A percentile compares a stretch with the other conserved stretches of the same genome.
These are phyloP conservation scores for Aureobasidium vineae DNA, from an alignment of 2,329 filamentous ascomycete genomes.

Conservation along the genomic window DNA sequence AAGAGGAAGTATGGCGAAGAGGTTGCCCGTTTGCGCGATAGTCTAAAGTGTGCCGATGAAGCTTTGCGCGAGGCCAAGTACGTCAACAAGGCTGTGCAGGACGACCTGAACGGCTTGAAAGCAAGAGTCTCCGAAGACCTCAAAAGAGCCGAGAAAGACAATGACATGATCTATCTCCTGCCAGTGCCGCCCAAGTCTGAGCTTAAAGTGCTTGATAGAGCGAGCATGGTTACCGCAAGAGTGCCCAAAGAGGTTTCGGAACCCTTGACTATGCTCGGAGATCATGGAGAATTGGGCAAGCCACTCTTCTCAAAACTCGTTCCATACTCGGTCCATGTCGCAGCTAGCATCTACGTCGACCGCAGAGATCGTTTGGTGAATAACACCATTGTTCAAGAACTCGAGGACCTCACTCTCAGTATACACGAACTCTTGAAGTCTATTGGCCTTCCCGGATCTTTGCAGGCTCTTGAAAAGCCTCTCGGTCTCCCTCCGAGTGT, in stretches of 20 bases:
- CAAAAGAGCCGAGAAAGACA: conserved; percentile 91
- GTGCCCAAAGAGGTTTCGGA: conserved; percentile 79
- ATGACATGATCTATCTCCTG: conserved; percentile 89
- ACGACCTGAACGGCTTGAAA: conserved; percentile 81
- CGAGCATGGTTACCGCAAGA: conserved; percentile 79
- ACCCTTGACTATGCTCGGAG: conserved; percentile 75
- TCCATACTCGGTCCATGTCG: conserved; percentile 92
- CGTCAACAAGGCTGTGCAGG: conserved; percentile 75
- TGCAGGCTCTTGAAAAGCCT: conserved; percentile 94
- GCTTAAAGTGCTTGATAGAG: conserved; percentile 78
- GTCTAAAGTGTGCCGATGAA: conserved; percentile 77
- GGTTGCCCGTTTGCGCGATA: conserved; percentile 80
- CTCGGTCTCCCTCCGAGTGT: conserved; percentile 82
- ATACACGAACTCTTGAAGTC: conserved; percentile 77
- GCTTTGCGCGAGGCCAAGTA: conserved; percentile 81
- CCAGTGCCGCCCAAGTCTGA: conserved; percentile 86
- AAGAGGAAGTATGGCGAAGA: conserved; percentile 96
- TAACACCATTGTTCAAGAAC: conserved; percentile 77
- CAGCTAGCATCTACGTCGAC: conserved; percentile 93
- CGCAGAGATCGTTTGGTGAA: conserved; percentile 87
- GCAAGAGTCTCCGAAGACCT: conserved; percentile 79
- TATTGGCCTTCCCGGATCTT: conserved; percentile 82
- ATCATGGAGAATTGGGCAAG: conserved; percentile 75
- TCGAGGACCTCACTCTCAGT: conserved; percentile 76
- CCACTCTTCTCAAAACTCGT: conserved; percentile 89